Evolutionary conservation across 1,284 basidiomycete species (phyloP).

Genomic region (Lignosus rhinocerotis): DNA sequence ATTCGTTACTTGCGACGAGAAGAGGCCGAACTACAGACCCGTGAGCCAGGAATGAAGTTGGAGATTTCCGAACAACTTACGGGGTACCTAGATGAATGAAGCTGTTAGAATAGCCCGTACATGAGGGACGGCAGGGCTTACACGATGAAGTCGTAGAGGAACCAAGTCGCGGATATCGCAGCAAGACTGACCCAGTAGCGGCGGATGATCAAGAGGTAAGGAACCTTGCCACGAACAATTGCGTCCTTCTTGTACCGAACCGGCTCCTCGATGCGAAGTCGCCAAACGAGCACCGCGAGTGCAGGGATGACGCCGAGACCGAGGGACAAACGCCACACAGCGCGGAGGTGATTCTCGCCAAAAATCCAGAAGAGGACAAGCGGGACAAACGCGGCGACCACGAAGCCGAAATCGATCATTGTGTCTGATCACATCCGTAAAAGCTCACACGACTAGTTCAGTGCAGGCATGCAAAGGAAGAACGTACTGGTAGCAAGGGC

Average conservation of each 20-base stretch:
- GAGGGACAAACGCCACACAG: slow-evolving; percentile 87
- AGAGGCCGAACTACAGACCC: slow-evolving; percentile 72
- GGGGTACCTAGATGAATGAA: slow-evolving; percentile 48
- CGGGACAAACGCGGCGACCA: slow-evolving; percentile 81
- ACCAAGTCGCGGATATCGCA: slow-evolving; percentile 79
- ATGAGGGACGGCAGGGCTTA: slow-evolving; percentile 37
- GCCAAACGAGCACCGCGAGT: slow-evolving; percentile 81
- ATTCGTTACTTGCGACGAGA: slow-evolving; percentile 78
- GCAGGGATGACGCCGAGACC: slow-evolving; percentile 89
- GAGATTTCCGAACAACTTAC: slow-evolving; percentile 38
- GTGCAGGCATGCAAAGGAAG: slow-evolving; percentile 10
- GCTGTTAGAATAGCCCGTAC: not conserved
- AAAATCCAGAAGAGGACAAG: slow-evolving; percentile 89
- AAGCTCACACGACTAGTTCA: not conserved
- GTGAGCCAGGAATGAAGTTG: not conserved
- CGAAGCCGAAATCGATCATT: slow-evolving; percentile 92
- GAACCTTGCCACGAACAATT: slow-evolving; percentile 75
- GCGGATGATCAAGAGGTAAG: slow-evolving; percentile 78
- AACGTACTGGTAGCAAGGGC: slow-evolving; percentile 78
- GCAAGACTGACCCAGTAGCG: slow-evolving; percentile 76
- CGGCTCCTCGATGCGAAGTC: slow-evolving; percentile 83
- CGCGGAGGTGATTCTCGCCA: slow-evolving; percentile 77
- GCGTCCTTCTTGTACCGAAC: slow-evolving; percentile 68
- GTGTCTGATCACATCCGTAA: slow-evolving; percentile 46
- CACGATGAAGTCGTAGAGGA: slow-evolving; percentile 83